Conservation (phyloP, 208 protist genomes). For the Strigomonas culicis region DNA sequence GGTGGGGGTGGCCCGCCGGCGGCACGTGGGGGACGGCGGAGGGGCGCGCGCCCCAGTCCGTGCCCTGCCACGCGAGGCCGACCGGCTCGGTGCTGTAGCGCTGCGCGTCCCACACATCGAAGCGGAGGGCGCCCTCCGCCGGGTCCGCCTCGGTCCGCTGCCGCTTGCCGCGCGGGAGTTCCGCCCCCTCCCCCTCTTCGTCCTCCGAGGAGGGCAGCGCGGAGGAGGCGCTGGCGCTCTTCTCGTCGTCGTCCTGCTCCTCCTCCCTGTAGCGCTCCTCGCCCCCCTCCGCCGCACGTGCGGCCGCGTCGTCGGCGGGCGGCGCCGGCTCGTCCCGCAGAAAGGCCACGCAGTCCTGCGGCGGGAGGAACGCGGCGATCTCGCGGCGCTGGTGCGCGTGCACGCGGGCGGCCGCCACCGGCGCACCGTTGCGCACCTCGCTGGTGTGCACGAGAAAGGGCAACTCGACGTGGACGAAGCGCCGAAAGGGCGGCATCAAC, state of each 20-base stretch:
- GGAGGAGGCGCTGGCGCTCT: not conserved
- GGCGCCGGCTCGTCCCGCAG: not conserved
- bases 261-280: slow-evolving; percentile 13
- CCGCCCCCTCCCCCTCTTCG: slow-evolving; percentile 12
- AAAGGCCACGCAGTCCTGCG: not conserved
- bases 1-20: not conserved
- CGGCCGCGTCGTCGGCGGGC: not conserved
- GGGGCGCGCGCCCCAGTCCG: slow-evolving; percentile 19
- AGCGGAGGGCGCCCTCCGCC: not conserved
- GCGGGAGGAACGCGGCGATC: not conserved
- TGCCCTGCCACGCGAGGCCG: slow-evolving; percentile 29
- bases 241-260: slow-evolving; percentile 20
- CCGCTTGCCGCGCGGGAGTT: not conserved
- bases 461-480: slow-evolving; percentile 66
- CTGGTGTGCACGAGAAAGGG: slow-evolving; percentile 46
- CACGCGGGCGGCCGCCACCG: too few relatives aligned
- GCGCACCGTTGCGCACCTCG: not conserved
- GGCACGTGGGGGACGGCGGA: not conserved
- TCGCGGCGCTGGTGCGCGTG: not conserved
- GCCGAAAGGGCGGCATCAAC: slow-evolving; percentile 28
- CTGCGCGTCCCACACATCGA: slow-evolving; percentile 9
- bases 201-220: slow-evolving; percentile 11
- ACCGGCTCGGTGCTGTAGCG: slow-evolving; percentile 33
- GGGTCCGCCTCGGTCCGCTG: not conserved
- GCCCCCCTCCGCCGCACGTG: not conserved